These are phyloP conservation scores for Epichloe baconii DNA, from an alignment of 2,329 filamentous ascomycete species.

Conservation along the genomic window DNA sequence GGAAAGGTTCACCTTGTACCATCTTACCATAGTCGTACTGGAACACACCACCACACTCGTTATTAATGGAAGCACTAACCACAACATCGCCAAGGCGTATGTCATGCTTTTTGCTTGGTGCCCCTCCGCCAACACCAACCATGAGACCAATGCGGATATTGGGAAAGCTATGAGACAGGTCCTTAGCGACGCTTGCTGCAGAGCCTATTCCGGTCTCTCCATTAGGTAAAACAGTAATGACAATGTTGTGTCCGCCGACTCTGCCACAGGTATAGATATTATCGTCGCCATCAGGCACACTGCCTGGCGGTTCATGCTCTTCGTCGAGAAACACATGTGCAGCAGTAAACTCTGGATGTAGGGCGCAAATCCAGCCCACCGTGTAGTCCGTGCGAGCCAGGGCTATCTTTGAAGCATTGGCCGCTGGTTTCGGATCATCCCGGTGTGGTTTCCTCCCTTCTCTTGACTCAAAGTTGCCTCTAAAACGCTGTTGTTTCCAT, in stretches of 20 bases:
- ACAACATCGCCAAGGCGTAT: conserved; percentile 19
- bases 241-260: conserved; percentile 8
- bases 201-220: conserved; percentile 5
- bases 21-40: background rate
- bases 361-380: conserved; percentile 31
- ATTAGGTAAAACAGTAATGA: conserved; percentile 7
- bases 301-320: conserved; percentile 5
- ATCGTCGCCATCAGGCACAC: conserved; percentile 10
- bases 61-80: conserved; percentile 1
- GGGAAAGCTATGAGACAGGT: conserved; percentile 17
- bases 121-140: conserved; percentile 16
- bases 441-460: too few species aligned
- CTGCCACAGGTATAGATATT: conserved; percentile 8
- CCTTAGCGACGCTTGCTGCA: conserved; percentile 12
- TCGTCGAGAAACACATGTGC: conserved; percentile 27
- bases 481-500: too few species aligned
- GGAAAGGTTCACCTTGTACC: background rate
- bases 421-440: too few species aligned
- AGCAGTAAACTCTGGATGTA: conserved; percentile 22
- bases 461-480: too few species aligned
- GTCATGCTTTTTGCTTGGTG: conserved; percentile 19
- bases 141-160: conserved; percentile 13
- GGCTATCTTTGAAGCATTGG: too few species aligned
- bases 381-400: conserved; percentile 15
- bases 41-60: background rate